Conservation (phyloP, 441 rosid genomes). For the California macrophylla region DNA sequence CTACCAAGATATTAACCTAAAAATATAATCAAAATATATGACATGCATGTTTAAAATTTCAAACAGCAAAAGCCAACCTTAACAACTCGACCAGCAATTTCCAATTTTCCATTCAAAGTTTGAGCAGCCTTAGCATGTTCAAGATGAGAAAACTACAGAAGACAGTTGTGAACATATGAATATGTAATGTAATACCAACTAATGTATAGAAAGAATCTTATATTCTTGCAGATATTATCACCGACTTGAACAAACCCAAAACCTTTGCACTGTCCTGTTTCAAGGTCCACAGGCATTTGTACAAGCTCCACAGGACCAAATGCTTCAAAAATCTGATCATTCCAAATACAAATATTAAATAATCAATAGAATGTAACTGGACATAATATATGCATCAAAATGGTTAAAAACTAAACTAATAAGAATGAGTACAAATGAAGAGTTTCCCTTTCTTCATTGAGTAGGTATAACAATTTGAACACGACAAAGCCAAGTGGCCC, state of each 20-base stretch:
- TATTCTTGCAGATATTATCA: slow-evolving; percentile 16
- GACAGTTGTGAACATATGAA: slow-evolving; percentile 10
- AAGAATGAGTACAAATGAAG: background rate
- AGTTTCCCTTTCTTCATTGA: background rate
- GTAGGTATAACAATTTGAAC: background rate
- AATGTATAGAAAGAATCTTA: background rate
- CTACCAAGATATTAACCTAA: background rate
- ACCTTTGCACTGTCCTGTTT: slow-evolving; percentile 91
- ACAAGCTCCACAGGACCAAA: slow-evolving; percentile 90
- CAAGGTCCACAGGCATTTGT: slow-evolving; percentile 82
- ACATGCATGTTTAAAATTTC: slow-evolving; percentile 1
- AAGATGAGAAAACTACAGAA: slow-evolving; percentile 64
- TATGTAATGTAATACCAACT: background rate
- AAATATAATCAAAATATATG: background rate
- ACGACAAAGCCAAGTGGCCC: background rate
- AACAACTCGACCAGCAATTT: slow-evolving; percentile 75
- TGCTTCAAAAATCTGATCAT: slow-evolving; percentile 67
- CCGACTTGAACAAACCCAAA: slow-evolving; percentile 89
- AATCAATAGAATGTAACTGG: background rate
- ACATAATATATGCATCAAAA: background rate
- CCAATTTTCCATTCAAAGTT: slow-evolving; percentile 75
- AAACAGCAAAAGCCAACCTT: slow-evolving; percentile 39
- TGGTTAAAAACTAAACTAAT: background rate
- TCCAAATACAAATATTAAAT: background rate
- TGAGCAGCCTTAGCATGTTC: slow-evolving; percentile 88